phyloP scores from a whole-genome alignment of 768 basidiomycete species.

The Trametes cinnabarina region DNA sequence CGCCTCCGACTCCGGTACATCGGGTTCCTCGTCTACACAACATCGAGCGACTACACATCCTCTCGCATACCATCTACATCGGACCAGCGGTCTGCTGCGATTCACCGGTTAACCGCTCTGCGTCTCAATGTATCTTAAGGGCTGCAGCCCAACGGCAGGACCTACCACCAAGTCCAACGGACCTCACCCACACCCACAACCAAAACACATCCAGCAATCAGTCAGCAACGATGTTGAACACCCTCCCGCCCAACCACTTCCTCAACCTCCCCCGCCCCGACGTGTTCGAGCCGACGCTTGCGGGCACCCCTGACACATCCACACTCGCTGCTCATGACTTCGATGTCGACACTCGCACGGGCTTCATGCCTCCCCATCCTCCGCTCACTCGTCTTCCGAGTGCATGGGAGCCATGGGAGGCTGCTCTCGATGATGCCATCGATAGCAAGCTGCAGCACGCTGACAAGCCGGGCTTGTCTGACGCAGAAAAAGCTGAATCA shows the following conservation, averaged over 20 bases:
- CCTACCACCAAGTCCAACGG: not conserved
- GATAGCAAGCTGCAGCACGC: slow-evolving; percentile 54
- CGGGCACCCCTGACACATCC: slow-evolving; percentile 34
- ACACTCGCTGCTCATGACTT: slow-evolving; percentile 50
- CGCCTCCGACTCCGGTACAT: slow-evolving; percentile 14
- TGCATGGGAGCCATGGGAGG: slow-evolving; percentile 75
- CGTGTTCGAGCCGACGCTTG: slow-evolving; percentile 23
- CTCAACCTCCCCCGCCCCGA: slow-evolving; percentile 36
- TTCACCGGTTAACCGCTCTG: not conserved
- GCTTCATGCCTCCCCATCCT: slow-evolving; percentile 84
- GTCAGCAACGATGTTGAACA: slow-evolving; percentile 4
- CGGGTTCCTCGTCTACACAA: not conserved
- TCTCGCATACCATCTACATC: not conserved
- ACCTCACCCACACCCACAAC: not conserved
- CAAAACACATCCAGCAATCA: not conserved
- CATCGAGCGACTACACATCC: not conserved
- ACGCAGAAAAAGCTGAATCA: slow-evolving; percentile 33
- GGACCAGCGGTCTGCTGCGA: not conserved
- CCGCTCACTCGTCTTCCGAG: slow-evolving; percentile 62
- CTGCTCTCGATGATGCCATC: slow-evolving; percentile 49
- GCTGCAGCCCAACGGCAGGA: not conserved
- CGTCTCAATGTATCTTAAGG: not conserved
- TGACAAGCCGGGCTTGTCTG: slow-evolving; percentile 26
- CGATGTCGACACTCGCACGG: slow-evolving; percentile 87
- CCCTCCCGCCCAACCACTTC: slow-evolving; percentile 31